Evolutionary conservation across 176 grass and related monocot species (phyloP).

Genomic region (Chloris gayana): DNA sequence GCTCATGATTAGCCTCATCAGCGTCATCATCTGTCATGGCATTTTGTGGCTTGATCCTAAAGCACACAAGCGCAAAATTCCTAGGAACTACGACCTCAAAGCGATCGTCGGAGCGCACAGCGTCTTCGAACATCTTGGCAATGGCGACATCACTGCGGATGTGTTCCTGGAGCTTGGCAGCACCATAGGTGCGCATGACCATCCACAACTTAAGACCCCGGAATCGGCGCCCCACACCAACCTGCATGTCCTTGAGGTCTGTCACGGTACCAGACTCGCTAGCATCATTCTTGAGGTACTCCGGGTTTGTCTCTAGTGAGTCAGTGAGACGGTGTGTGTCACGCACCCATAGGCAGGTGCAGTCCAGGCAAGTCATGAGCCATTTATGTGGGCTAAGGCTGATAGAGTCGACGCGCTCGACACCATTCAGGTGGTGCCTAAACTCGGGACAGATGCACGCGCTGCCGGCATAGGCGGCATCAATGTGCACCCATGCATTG

Average conservation of each 20-base stretch:
- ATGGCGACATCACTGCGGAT: not conserved
- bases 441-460: not conserved
- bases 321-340: not conserved
- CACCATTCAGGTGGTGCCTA: not conserved
- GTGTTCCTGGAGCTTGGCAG: not conserved
- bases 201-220: not conserved
- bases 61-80: not conserved
- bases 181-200: not conserved
- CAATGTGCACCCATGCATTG: not conserved
- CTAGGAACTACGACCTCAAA: not conserved
- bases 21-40: constrained; percentile 17
- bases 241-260: not conserved
- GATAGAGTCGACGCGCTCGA: not conserved
- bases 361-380: not conserved
- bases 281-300: not conserved
- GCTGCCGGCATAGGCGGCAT: not conserved
- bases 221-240: not conserved
- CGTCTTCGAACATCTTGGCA: not conserved
- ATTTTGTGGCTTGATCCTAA: not conserved
- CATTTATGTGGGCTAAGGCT: not conserved
- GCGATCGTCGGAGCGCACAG: not conserved
- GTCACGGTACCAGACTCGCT: not conserved
- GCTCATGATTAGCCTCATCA: constrained; percentile 20
- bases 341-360: not conserved
- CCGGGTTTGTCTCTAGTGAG: not conserved